Base-by-base conservation (phyloP, 208 protist genomes). In the Wallacemonas collosoma region DNA sequence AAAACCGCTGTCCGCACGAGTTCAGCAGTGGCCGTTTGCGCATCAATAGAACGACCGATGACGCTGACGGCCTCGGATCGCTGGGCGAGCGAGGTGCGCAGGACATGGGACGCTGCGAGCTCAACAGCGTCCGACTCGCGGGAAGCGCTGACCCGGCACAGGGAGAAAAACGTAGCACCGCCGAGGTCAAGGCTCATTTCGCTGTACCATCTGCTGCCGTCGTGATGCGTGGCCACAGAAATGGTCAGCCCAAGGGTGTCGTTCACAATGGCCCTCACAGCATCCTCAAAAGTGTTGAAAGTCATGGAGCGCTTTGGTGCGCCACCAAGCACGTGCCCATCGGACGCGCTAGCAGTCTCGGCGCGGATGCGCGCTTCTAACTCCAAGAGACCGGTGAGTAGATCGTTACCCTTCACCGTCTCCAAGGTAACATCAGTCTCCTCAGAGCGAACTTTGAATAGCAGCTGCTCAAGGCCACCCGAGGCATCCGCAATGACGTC, bases 81-180 rank as follows among this genome's bases (percentile, higher is more conserved):
- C 9, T 39, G 17, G 11, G 38, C 60, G 43, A 44, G 2, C 6
- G 17, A 50, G 4, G 40, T 12, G 60, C 41, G 8, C 3, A 85
- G 60, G 9, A 75, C 84, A 8, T 4, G 53, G 38, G 57, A 35
- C 1, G 82, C 75, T 2, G 83, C 85, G 3, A 55, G 73, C 39
- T 89, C 82, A 9, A 85, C 38, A 0, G 90, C 87, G 0, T 86
- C 79, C 41, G 83, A 87, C 71, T 95, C 90, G 2, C 80, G 79
- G 2, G 38, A 44, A 4, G 66, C 67, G 3, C 56, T 75, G 35
- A 79, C 63, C 43, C 69, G 57, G 6, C 62, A 75, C 40, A 95
- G 63, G 39, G 68, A 77, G 57, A 79, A 90, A 40, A 69, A 65
- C 1, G 82, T 55, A 17, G 85, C 72, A 0, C 73, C 74, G 51